A percentile compares a stretch with the other conserved stretches of the same genome.
These are phyloP conservation scores for Diospyros kaki DNA, from an alignment of 148 eudicot species.

Conservation along the genomic window DNA sequence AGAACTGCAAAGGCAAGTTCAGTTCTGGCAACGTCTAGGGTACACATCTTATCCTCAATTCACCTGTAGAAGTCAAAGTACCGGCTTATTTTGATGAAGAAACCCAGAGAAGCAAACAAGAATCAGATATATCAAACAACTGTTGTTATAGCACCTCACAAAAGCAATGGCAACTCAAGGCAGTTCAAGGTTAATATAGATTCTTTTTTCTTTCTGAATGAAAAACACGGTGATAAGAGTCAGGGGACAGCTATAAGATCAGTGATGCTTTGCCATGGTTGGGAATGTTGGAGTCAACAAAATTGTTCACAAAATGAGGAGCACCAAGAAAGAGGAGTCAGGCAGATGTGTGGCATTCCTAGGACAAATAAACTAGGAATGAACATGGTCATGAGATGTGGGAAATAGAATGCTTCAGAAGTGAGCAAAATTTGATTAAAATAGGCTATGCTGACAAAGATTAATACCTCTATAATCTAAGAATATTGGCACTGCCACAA, in stretches of 20 bases:
- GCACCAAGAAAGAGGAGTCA: too few relatives aligned
- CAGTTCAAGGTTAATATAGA: not conserved
- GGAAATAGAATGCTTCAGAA: not conserved
- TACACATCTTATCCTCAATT: conserved; percentile 46
- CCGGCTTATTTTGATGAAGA: not conserved
- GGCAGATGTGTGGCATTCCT: not conserved
- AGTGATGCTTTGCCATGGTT: not conserved
- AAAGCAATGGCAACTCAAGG: not conserved
- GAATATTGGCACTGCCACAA: too few relatives aligned
- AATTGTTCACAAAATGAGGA: not conserved
- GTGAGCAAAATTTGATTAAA: too few relatives aligned
- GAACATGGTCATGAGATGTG: not conserved
- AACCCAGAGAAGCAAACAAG: not conserved
- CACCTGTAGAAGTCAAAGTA: conserved; percentile 25
- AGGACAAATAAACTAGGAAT: not conserved
- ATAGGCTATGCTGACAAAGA: too few relatives aligned
- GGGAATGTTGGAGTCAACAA: not conserved
- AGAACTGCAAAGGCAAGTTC: conserved; percentile 78
- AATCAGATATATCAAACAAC: not conserved
- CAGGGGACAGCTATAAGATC: not conserved
- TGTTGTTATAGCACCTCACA: not conserved
- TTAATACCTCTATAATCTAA: too few relatives aligned
- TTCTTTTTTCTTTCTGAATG: not conserved
- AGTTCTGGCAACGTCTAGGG: conserved; percentile 71
- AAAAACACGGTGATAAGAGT: not conserved